Conservation (phyloP, 2,329 filamentous ascomycete species). For the Sporothrix euskadiensis region DNA sequence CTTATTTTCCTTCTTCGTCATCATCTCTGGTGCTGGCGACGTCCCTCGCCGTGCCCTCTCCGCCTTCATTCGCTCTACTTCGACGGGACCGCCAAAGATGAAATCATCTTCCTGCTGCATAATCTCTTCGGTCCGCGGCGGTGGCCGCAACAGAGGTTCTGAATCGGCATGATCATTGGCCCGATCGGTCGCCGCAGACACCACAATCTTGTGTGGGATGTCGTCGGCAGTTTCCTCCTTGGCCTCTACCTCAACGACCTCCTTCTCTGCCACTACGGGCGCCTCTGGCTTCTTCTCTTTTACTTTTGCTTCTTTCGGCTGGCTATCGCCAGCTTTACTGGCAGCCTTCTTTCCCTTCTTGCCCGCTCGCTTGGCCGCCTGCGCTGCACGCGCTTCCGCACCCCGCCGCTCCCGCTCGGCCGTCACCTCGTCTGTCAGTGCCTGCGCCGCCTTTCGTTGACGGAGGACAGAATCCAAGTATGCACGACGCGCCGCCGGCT, state of each 20-base stretch:
- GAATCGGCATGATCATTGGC: slow-evolving; percentile 20
- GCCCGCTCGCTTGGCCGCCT: slow-evolving; percentile 5
- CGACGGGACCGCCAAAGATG: slow-evolving; percentile 12
- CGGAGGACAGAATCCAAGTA: slow-evolving; percentile 62
- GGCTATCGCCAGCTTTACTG: background rate
- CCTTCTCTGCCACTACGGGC: slow-evolving; percentile 10
- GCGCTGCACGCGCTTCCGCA: slow-evolving; percentile 30
- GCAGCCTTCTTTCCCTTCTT: slow-evolving; percentile 12
- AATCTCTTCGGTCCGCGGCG: slow-evolving; percentile 7
- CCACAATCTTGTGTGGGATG: background rate
- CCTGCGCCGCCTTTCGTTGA: slow-evolving; percentile 47
- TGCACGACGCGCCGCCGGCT: slow-evolving; percentile 51
- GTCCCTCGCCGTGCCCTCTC: background rate
- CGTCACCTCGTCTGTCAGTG: slow-evolving; percentile 42
- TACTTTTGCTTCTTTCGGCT: background rate
- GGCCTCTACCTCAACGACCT: background rate
- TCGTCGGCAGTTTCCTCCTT: background rate
- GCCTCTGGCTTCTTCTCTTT: background rate
- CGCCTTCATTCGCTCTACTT: slow-evolving; percentile 14
- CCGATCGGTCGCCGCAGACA: background rate
- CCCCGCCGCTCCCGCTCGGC: slow-evolving; percentile 38
- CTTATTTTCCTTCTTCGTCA: background rate
- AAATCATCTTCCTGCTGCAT: slow-evolving; percentile 17
- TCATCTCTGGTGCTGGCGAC: background rate
- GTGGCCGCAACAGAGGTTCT: background rate